Evolutionary conservation across 176 grass and related monocot genomes (phyloP).

Genomic region (Carex littledalei): DNA sequence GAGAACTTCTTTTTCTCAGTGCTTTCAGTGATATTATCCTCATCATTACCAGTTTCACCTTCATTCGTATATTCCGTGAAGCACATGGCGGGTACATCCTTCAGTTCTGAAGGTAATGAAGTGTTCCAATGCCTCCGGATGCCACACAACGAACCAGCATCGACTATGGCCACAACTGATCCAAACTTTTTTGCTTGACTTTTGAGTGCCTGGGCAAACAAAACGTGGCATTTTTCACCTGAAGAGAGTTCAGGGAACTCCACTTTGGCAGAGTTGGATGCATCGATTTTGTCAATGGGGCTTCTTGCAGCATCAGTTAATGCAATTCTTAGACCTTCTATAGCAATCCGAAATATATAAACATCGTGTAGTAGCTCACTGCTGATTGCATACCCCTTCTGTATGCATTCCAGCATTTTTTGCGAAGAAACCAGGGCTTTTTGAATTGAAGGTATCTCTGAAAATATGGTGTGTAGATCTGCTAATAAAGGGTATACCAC

Average conservation of each 20-base stretch:
- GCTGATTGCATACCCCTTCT: slow-evolving; percentile 55
- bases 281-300: slow-evolving; percentile 27
- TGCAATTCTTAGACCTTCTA: slow-evolving; percentile 78
- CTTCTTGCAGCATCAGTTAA: slow-evolving; percentile 56
- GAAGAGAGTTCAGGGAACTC: slow-evolving; percentile 58
- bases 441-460: slow-evolving; percentile 58
- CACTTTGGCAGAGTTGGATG: slow-evolving; percentile 19
- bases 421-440: slow-evolving; percentile 75
- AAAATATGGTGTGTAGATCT: slow-evolving; percentile 76
- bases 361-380: slow-evolving; percentile 57
- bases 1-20: slow-evolving; percentile 45
- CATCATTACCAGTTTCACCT: slow-evolving; percentile 22
- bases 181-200: slow-evolving; percentile 57
- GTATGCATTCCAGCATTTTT: slow-evolving; percentile 58
- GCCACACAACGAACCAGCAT: slow-evolving; percentile 65
- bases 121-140: slow-evolving; percentile 80
- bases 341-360: slow-evolving; percentile 73
- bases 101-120: slow-evolving; percentile 49
- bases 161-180: slow-evolving; percentile 71
- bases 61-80: slow-evolving; percentile 40
- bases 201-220: slow-evolving; percentile 76
- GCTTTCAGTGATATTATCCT: slow-evolving; percentile 25
- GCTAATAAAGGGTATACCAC: slow-evolving; percentile 73
- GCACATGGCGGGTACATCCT: slow-evolving; percentile 38
- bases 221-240: slow-evolving; percentile 73